Evolutionary conservation across 2,329 filamentous ascomycete species (phyloP).

Genomic region (Cladorrhinum sp.): DNA sequence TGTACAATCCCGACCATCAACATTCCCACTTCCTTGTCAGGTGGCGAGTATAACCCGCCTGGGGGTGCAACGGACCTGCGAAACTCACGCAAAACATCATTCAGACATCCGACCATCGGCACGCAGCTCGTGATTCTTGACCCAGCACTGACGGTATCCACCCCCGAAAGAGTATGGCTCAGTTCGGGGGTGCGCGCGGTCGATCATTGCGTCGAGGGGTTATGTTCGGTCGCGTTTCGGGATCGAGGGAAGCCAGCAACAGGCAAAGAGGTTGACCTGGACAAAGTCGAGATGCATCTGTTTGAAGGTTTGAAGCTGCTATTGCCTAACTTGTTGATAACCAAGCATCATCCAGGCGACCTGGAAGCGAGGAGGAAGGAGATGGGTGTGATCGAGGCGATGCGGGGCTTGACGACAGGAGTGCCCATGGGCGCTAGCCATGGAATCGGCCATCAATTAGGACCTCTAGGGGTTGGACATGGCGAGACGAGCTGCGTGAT

Average conservation of each 20-base stretch:
- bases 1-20: constrained; percentile 32
- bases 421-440: constrained; percentile 48
- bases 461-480: constrained; percentile 55
- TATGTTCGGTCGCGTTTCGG: constrained; percentile 39
- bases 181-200: constrained; percentile 55
- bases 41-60: constrained; percentile 34
- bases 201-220: constrained; percentile 56
- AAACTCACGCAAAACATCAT: constrained; percentile 29
- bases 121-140: constrained; percentile 56
- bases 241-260: constrained; percentile 32
- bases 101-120: constrained; percentile 36
- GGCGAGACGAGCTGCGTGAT: constrained; percentile 59
- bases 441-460: constrained; percentile 52
- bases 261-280: not conserved
- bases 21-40: constrained; percentile 37
- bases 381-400: constrained; percentile 48
- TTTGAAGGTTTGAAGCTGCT: constrained; percentile 39
- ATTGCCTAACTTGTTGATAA: constrained; percentile 41
- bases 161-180: constrained; percentile 53
- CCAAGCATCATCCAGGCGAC: constrained; percentile 30
- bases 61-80: constrained; percentile 19
- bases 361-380: constrained; percentile 11
- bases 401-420: constrained; percentile 43
- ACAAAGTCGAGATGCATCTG: constrained; percentile 25
- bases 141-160: constrained; percentile 48